Base-by-base conservation (phyloP, 208 protist genomes). In the Jaenimonas drosophilae region DNA sequence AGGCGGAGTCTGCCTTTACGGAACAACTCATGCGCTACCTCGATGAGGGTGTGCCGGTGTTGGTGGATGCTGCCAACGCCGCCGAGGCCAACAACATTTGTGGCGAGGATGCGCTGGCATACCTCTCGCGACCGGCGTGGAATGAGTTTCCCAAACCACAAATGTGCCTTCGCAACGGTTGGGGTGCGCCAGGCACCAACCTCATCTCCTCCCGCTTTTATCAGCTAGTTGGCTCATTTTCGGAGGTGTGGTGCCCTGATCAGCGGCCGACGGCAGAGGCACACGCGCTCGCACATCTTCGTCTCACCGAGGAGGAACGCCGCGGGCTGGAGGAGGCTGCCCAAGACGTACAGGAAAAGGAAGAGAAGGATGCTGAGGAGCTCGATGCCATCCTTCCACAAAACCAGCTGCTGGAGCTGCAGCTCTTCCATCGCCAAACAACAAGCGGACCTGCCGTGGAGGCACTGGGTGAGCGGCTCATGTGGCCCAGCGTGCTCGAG, bases 361-460 rank as follows among this genome's bases (percentile, higher is more conserved):
- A 24, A 9, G 17, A 31, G 12, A 9, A n/a, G 20, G 6, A 5
- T 7, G 26, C 42, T 11, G 24, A 14, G 19, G 24, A 36, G 28
- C 28, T n/a, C 9, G 42, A 7, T 21, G 45, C 12, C 11, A 29
- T 32, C 7, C n/a, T 7, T 16, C n/a, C 17, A 16, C 7, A 31
- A 6, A 16, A 43, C 11, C 7, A 67, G 17, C 53, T 67, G 27
- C 55, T 91, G 5, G 87, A 96, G 46, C 33, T 96, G 29, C 88
- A 94, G 49, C 64, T 96, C 7, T 96, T 93, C 54, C 88, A 96
- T 41, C 70, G 88, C 9, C 40, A 66, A n/a, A 51, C 61, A 19
- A 6, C 51, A 23, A 66, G 61, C 30, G 71, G 64, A 16, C 70
- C 73, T n/a, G 40, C 29, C 5, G 56, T 93, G 16, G 83, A 80